Evolutionary conservation across 192 early-diverging fungal species (phyloP), one percentile per base, ranked within the genome.

Genomic region (Rhizophlyctis rosea): DNA sequence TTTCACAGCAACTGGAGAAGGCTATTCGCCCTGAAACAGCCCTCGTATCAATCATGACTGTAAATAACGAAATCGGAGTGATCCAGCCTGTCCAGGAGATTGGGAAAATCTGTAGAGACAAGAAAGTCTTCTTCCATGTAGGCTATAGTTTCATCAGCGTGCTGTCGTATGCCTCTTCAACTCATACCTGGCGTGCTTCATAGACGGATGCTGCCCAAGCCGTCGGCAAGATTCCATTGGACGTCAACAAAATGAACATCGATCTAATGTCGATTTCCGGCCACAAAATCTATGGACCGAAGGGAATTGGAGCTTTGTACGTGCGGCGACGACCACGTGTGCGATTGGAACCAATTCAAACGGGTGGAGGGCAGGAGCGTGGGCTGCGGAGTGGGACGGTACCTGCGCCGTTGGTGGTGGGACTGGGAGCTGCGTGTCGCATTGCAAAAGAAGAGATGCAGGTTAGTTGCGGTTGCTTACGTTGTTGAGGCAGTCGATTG

Each of bases 21-120:
- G 88, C 93, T 4, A 92, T 96, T 51, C 86, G 92, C 2, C 92
- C 92, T 3, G 92, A 94, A 33, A 98, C 96, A 14, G 81, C 84
- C 7, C 70, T 98, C 53, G 92, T 95, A 25, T 95, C 93, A 3
- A 86, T 96, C 67, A 98, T 98, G 96, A 81, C 92, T 4, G 94
- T 98, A 29, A 98, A 98, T 71, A 98, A 98, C 75, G 96, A 98
- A 74, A 98, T 98, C 70, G 96, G 96, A 56, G 94, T 98, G 16
- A 86, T 93, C 48, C 96, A 98, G 74, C 92, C 94, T 25, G 72
- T 98, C 57, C 84, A 71, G 35, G 93, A 91, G 64, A 96, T 98
- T 79, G 96, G 93, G 34, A 78, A 76, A 35, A 71, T 98, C 29
- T 96, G 94, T 76, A 86, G 90, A 29, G 76, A 79, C 28, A 87